Conservation (phyloP, 495 filamentous ascomycete genomes). For the Aspergillus avenaceus region DNA sequence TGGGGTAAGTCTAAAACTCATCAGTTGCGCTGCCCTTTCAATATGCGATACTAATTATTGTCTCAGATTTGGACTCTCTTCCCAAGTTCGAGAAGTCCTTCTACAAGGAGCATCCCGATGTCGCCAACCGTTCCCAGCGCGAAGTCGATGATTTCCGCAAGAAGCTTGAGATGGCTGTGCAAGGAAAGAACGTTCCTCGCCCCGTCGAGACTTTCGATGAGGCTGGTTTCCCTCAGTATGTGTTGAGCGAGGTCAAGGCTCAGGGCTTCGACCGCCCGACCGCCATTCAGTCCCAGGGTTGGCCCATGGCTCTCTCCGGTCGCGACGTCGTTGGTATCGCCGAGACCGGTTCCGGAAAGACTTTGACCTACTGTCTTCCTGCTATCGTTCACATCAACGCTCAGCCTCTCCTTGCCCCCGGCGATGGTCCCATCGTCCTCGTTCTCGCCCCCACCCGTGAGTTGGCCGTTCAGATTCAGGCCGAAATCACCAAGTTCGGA, state of each 20-base stretch:
- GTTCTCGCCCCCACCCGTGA: slow-evolving; percentile 95
- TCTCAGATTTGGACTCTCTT: slow-evolving; percentile 65
- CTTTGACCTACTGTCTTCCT: slow-evolving; percentile 94
- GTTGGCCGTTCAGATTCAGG: slow-evolving; percentile 96
- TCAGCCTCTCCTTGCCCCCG: slow-evolving; percentile 93
- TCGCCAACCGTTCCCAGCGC: slow-evolving; percentile 64
- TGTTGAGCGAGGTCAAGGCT: slow-evolving; percentile 96
- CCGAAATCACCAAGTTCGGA: slow-evolving; percentile 99
- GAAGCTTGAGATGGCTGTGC: slow-evolving; percentile 72
- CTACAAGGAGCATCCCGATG: slow-evolving; percentile 89
- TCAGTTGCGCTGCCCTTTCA: neutral
- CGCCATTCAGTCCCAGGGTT: slow-evolving; percentile 95
- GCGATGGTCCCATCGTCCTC: slow-evolving; percentile 94
- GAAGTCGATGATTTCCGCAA: slow-evolving; percentile 86
- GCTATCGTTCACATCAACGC: slow-evolving; percentile 99
- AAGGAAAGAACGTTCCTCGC: slow-evolving; percentile 75
- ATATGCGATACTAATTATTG: slow-evolving; percentile 20
- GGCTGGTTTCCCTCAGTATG: slow-evolving; percentile 92
- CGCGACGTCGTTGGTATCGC: slow-evolving; percentile 99
- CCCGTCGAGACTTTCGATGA: slow-evolving; percentile 97
- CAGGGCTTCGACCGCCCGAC: slow-evolving; percentile 92
- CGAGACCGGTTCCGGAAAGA: slow-evolving; percentile 99
- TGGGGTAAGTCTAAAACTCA: slow-evolving; percentile 63
- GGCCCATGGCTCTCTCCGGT: slow-evolving; percentile 98
- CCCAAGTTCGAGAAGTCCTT: slow-evolving; percentile 99